Evolutionary conservation across 2,329 filamentous ascomycete genomes (phyloP).

Genomic region (Stagonosporopsis rhizophila): DNA sequence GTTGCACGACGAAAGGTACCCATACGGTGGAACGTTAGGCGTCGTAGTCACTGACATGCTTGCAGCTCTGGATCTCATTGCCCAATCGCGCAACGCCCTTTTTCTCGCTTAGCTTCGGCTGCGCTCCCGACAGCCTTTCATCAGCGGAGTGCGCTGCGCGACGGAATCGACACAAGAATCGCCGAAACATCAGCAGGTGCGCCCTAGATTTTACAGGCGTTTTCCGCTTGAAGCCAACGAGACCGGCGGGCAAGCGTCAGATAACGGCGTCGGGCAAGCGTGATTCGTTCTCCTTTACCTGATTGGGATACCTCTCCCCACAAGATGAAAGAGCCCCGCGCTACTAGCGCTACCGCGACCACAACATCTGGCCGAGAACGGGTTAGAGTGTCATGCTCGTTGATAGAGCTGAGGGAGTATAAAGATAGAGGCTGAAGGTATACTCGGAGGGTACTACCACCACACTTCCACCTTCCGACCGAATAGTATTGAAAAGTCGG

Average conservation of each 20-base stretch:
- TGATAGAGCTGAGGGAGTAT: conserved; percentile 15
- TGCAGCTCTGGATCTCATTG: conserved; percentile 3
- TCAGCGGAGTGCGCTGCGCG: conserved; percentile 7
- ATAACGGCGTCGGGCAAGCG: conserved; percentile 31
- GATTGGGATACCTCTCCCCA: conserved; percentile 38
- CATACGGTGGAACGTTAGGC: neutral
- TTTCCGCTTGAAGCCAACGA: conserved; percentile 35
- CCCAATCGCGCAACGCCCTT: conserved; percentile 10
- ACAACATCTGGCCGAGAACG: conserved; percentile 31
- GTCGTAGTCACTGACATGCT: neutral
- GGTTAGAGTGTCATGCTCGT: conserved; percentile 24
- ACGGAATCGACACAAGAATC: conserved; percentile 11
- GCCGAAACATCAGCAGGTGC: conserved; percentile 29
- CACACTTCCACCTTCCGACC: conserved; percentile 22
- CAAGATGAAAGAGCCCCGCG: conserved; percentile 31
- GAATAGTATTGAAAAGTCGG: conserved; percentile 22
- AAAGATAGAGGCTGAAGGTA: conserved; percentile 27
- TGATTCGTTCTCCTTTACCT: conserved; percentile 38
- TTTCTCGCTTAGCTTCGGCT: conserved; percentile 12
- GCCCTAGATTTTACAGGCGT: conserved; percentile 10
- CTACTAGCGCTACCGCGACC: conserved; percentile 21
- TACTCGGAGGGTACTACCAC: conserved; percentile 14
- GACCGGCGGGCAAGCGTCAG: conserved; percentile 27
- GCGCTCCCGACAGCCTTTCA: neutral
- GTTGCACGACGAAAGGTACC: neutral